Percentiles rank a stretch among this genome's conserved stretches.
Conservation (phyloP, 768 basidiomycete species). For the Rossbeevera mucosa region DNA sequence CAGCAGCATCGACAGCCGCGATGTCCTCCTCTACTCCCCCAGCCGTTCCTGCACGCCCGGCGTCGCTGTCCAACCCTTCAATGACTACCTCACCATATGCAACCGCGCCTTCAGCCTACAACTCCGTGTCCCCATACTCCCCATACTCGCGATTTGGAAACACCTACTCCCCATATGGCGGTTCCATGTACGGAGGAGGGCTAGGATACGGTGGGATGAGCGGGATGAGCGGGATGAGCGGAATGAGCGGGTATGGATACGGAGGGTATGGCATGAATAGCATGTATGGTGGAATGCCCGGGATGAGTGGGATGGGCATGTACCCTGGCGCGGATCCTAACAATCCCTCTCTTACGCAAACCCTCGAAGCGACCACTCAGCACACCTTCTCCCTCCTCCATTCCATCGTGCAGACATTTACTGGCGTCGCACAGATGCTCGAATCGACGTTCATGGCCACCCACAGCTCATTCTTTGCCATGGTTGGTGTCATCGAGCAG, state of each 20-base stretch:
- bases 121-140: conserved; percentile 48
- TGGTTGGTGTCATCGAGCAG: conserved; percentile 96
- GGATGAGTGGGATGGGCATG: conserved; percentile 39
- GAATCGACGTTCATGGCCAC: conserved; percentile 98
- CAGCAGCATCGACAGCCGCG: conserved; percentile 18
- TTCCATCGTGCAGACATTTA: conserved; percentile 92
- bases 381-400: conserved; percentile 92
- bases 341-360: conserved; percentile 71
- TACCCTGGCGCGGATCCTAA: conserved; percentile 43
- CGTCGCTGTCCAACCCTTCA: conserved; percentile 42
- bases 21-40: conserved; percentile 34
- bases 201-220: conserved; percentile 42
- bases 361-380: conserved; percentile 84
- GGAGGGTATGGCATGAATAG: conserved; percentile 51
- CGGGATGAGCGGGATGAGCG: conserved; percentile 25
- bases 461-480: conserved; percentile 91
- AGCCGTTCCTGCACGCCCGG: conserved; percentile 60
- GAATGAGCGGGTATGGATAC: conserved; percentile 33
- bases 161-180: conserved; percentile 34
- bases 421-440: conserved; percentile 94
- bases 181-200: conserved; percentile 30
- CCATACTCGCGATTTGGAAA: conserved; percentile 36
- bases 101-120: conserved; percentile 38
- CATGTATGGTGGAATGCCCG: conserved; percentile 36
- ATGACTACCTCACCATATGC: conserved; percentile 33